These are phyloP conservation scores for Echites panduratus DNA, from an alignment of 257 asterid species.

Conservation along the genomic window DNA sequence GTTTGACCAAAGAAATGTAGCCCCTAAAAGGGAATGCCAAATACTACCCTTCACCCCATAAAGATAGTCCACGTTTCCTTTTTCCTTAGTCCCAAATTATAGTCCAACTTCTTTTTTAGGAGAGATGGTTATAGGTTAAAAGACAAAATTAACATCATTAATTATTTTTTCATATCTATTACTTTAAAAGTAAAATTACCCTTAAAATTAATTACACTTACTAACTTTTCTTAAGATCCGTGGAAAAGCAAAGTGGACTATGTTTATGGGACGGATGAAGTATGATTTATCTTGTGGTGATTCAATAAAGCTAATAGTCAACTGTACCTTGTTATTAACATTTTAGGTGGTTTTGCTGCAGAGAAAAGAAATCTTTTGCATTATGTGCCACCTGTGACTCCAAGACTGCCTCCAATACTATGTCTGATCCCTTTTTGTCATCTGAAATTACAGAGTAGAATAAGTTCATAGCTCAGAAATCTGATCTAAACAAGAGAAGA, in stretches of 20 bases:
- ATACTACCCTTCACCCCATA: too few relatives aligned
- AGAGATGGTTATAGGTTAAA: too few relatives aligned
- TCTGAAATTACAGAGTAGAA: slow-evolving; percentile 32
- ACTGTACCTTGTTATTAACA: slow-evolving; percentile 20
- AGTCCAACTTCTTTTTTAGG: too few relatives aligned
- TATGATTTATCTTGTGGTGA: neutral
- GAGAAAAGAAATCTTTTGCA: slow-evolving; percentile 55
- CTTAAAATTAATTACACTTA: too few relatives aligned
- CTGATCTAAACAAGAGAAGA: neutral
- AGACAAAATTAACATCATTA: too few relatives aligned
- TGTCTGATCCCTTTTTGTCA: slow-evolving; percentile 60
- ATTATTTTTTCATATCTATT: too few relatives aligned
- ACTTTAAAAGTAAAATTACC: too few relatives aligned
- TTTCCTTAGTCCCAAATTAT: too few relatives aligned
- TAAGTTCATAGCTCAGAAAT: slow-evolving; percentile 6
- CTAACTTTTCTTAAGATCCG: too few relatives aligned
- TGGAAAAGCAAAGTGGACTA: too few relatives aligned
- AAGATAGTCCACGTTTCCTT: too few relatives aligned
- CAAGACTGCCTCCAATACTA: slow-evolving; percentile 73
- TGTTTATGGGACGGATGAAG: too few relatives aligned
- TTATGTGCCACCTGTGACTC: slow-evolving; percentile 89
- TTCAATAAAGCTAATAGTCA: neutral
- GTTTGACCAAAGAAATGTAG: neutral
- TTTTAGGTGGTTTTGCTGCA: slow-evolving; percentile 40
- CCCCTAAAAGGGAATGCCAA: neutral